Percentiles rank a stretch among this genome's conserved stretches.
These are phyloP conservation scores for Cyberlindnera bimundalis DNA, from an alignment of 805 yeast genomes.

Conservation along the genomic window DNA sequence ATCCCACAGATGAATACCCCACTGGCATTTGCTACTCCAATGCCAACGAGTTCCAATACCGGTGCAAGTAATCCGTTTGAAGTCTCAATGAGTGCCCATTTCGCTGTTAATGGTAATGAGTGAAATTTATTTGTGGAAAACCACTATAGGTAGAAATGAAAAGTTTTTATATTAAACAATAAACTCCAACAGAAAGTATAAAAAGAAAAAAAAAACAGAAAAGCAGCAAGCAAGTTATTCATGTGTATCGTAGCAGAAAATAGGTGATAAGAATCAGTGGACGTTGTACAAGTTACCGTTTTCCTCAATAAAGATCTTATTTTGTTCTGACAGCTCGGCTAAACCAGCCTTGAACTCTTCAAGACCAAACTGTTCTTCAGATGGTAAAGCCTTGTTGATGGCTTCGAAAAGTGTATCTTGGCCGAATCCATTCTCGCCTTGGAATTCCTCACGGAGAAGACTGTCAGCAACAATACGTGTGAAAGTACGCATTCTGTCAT, in stretches of 20 bases:
- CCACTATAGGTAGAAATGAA: not conserved
- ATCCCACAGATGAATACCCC: conserved; percentile 30
- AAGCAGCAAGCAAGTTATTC: not conserved
- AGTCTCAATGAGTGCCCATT: conserved; percentile 19
- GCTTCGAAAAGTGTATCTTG: conserved; percentile 30
- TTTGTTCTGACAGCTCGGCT: conserved; percentile 26
- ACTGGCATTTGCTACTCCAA: conserved; percentile 11
- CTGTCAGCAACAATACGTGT: conserved; percentile 10
- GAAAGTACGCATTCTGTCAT: conserved; percentile 16
- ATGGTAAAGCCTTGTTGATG: conserved; percentile 33
- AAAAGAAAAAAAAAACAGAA: not conserved
- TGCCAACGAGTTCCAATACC: conserved; percentile 7
- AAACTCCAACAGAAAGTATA: not conserved
- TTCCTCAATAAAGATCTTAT: conserved; percentile 34
- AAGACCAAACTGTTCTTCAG: conserved; percentile 35
- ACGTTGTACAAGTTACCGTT: conserved; percentile 18
- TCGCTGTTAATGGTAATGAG: conserved; percentile 1
- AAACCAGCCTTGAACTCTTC: conserved; percentile 38
- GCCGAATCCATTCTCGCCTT: conserved; percentile 32
- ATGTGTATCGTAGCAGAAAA: not conserved
- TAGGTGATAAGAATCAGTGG: conserved; percentile 1
- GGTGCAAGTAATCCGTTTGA: conserved; percentile 25
- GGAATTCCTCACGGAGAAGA: conserved; percentile 14
- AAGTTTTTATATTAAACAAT: not conserved
- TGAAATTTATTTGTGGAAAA: not conserved